Base-by-base conservation (phyloP, 192 early-diverging fungal species). In the Borealophlyctis nickersoniae region DNA sequence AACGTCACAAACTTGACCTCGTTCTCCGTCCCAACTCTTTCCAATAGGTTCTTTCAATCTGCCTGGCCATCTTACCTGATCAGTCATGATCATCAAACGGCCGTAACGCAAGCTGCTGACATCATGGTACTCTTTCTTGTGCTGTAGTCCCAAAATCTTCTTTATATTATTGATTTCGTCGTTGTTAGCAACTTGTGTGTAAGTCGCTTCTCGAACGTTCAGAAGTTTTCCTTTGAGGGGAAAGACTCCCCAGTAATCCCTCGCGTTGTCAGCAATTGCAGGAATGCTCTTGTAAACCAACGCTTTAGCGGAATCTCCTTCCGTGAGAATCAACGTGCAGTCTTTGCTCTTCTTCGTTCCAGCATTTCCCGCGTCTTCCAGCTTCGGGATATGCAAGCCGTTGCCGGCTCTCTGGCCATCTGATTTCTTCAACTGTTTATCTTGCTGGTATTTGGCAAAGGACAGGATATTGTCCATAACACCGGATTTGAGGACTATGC, bases 61-160 rank as follows among this genome's bases (percentile, higher is more conserved):
- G n/a, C n/a, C n/a, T n/a, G n/a, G 7, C 39, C 7, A 14, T 11
- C 66, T 60, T 64, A 81, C 76, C 63, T 96, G 96, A 87, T 99
- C 96, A 2, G 95, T 91, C 96, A 99, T 99, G 57, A 97, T 94
- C 87, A 99, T 96, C 13, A 99, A 77, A 55, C 89, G 87, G 0
- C 95, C 96, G 71, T 99, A 99, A 54, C 96, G 83, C 73, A 98
- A 76, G 29, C 87, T 78, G 26, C 88, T 75, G 0, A 81, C 73
- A 35, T 79, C 82, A 28, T 80, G 78, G 70, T 98, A 98, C 16
- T 78, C 82, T 61, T 83, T 84, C 53, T 86, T 88, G 50, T 94
- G 92, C 77, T 95, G 88, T 31, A 99, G 74, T 33, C 95, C 95
- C 48, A 99, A 83, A 67, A 99, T 99, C 70, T 89, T 73, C 67